Base-by-base conservation (phyloP, 768 basidiomycete genomes). In the Hericium coralloides region DNA sequence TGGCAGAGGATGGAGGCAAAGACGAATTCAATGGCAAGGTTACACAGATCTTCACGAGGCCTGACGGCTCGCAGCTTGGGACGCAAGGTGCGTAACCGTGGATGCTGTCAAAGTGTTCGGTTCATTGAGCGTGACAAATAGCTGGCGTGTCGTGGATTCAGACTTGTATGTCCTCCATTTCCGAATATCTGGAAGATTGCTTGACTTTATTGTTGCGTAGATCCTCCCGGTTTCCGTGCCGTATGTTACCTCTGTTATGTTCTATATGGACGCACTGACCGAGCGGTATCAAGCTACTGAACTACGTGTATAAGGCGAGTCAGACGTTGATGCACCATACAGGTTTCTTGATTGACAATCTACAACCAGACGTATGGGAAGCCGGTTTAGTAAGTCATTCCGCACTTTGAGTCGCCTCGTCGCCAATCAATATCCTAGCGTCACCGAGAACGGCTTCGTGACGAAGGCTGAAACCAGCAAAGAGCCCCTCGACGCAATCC, bases 1-100 rank as follows among this genome's bases (percentile, higher is more conserved):
- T 59, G 36, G 58, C 49, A 84, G 81, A 76, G 62, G 78, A 78
- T 37, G 83, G 83, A 12, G 81, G 81, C 2, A 75, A 77, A 54
- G 80, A 83, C 59, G 84, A 85, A 63, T 81, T 85, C 69, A 82
- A 84, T 63, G 82, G 82, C 5, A 69, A 76, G 12, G 76, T 81
- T 38, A 79, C 79, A 49, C 80, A 81, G 62, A 83, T 82, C 2
- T 84, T 86, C 66, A 82, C 75, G 14, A 71, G 82, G 36, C 77
- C 82, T 4, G 83, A 86, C 60, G 83, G 82, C 3, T 81, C 81
- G 9, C 76, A 84, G 61, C 75, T 85, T 17, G 86, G 82, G 5
- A 82, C 72, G 10, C 80, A 84, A 75, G 79, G 80, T 82, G 63
- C 22, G 71, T 60, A 18, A 26, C 26, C 36, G 12, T 52, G 38